phyloP scores from a whole-genome alignment of 2,329 filamentous ascomycete species.

The Xylariaceae sp. region DNA sequence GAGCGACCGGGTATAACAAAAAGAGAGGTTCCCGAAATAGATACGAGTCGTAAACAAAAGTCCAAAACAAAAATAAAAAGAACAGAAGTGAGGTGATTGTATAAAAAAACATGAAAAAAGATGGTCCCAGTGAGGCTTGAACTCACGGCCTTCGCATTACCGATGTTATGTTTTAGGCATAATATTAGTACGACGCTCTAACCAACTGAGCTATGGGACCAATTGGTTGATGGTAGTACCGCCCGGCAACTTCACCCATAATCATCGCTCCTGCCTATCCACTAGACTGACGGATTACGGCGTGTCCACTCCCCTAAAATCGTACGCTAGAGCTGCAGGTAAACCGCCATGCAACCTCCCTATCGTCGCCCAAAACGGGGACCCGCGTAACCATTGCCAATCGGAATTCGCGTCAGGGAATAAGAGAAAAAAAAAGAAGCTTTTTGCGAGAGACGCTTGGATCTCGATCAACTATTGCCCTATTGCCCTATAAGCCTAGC shows the following conservation, averaged over 20 bases:
- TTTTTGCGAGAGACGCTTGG: neutral
- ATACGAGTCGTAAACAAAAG: neutral
- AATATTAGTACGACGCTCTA: constrained; percentile 16
- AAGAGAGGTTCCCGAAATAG: too few species aligned
- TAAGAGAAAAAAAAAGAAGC: neutral
- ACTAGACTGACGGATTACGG: too few species aligned
- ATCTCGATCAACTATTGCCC: neutral
- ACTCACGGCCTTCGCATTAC: constrained; percentile 12
- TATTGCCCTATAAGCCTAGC: neutral
- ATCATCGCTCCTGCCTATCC: neutral
- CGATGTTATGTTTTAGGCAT: neutral
- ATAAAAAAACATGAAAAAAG: neutral
- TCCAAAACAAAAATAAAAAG: neutral
- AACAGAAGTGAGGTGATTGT: neutral
- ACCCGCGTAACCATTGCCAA: neutral
- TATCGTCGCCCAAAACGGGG: neutral
- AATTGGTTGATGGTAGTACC: neutral
- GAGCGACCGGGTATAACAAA: too few species aligned
- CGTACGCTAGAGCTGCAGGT: neutral
- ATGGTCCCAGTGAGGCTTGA: constrained; percentile 12
- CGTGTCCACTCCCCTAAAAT: neutral
- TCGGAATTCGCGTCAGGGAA: neutral
- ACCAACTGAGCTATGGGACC: constrained; percentile 12
- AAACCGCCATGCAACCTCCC: neutral
- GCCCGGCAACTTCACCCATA: neutral